phyloP scores from a whole-genome alignment of 306 rosid genomes.

The Potentilla sterilis region DNA sequence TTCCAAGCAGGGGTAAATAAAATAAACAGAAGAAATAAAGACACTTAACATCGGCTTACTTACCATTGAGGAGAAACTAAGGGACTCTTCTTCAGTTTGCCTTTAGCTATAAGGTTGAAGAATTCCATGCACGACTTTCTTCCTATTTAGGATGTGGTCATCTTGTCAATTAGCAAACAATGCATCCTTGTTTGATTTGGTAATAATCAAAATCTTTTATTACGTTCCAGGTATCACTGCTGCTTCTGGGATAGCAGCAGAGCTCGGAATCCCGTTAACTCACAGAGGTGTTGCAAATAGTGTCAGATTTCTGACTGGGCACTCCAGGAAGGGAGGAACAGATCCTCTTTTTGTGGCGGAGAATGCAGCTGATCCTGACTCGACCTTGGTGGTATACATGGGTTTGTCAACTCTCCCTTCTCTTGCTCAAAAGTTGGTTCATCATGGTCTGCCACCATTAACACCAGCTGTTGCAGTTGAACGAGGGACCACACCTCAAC shows the following conservation, averaged over 20 bases:
- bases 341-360: conserved; percentile 89
- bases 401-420: conserved; percentile 92
- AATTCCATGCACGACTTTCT: background rate
- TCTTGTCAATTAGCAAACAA: background rate
- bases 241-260: conserved; percentile 94
- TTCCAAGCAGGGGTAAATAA: background rate
- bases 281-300: conserved; percentile 83
- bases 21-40: background rate
- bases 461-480: conserved; percentile 94
- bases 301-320: conserved; percentile 89
- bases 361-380: conserved; percentile 84
- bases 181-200: background rate
- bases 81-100: background rate
- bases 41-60: background rate
- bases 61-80: background rate
- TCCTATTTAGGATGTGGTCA: background rate
- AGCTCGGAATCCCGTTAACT: conserved; percentile 85
- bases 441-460: conserved; percentile 66
- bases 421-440: conserved; percentile 74
- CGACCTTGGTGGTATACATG: conserved; percentile 92
- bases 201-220: background rate
- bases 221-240: conserved; percentile 78
- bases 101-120: background rate
- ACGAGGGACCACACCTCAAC: conserved; percentile 89
- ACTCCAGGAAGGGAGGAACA: conserved; percentile 86